Evolutionary conservation across 768 basidiomycete species (phyloP), one percentile per base, ranked within the genome.

Genomic region (Tylopilus rubrobrunneus): DNA sequence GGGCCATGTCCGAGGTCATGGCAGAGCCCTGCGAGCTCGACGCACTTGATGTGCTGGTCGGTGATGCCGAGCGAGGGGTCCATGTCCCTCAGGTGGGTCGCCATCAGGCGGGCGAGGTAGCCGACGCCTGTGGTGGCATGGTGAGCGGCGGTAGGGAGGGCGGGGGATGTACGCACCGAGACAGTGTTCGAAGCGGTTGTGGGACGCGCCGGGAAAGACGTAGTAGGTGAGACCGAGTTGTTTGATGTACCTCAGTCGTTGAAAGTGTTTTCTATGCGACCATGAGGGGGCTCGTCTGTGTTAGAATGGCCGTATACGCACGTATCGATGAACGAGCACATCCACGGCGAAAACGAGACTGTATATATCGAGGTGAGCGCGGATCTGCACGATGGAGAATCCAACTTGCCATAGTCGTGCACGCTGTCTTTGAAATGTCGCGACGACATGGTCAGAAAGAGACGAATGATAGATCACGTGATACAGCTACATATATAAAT

Each of bases 1-100:
- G 90, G 90, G 0, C 91, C 91, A 61, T 92, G 90, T 0, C 89
- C 90, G 4, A 92, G 79, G 67, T 92, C 90, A 60, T 92, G 91
- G 52, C 89, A 91, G 3, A 92, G 73, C 0, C 89, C 91, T 0
- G 90, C 90, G 23, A 92, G 73, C 53, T 87, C 85, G 17, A 92
- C 84, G 54, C 91, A 92, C 47, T 77, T 75, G 29, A 92, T 74
- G 54, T 93, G 89, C 19, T 88, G 77, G 42, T 84, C 76, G 0
- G 83, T 84, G 53, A 92, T 89, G 0, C 69, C 71, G 1, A 92
- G 76, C 10, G 80, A 72, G 0, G 81, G 82, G 56, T 93, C 90
- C 7, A 67, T 74, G 14, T 71, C 63, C 53, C 78, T 74, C 3
- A 92, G 72, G 59, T 80, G 82, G 7, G 75, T 71, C 1, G 77